Evolutionary conservation across 495 filamentous ascomycete species (phyloP), one percentile per base, ranked within the genome.

Genomic region (Podospora didyma): DNA sequence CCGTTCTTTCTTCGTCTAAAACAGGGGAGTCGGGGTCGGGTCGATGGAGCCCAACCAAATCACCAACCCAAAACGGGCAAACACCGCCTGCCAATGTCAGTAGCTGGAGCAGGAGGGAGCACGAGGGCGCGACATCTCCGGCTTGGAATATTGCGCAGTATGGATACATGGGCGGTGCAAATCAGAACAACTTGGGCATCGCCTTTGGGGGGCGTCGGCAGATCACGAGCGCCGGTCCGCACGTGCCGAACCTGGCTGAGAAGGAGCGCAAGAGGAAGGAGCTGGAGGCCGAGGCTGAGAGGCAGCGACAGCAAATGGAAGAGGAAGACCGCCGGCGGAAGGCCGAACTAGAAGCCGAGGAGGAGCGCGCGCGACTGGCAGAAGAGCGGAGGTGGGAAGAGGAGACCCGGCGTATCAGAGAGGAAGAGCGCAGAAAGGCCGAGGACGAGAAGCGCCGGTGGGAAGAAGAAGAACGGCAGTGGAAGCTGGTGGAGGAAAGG

Each of bases 91-190:
- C 69, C 2, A 68, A 66, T 3, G 80, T 92, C 37, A 96, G 92
- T 69, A 93, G 85, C 68, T 99, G 94, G 94, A 94, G 88, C 69
- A 96, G 85, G 66, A 89, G 78, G 63, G 80, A 80, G 17, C 90
- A 97, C 61, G 87, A 96, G 69, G 81, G 82, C 19, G 78, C 77
- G 26, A 96, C 93, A 12, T 73, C 84, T 3, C 95, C 95, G 2
- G 95, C 95, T 23, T 99, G 95, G 95, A 97, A 99, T 65, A 97
- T 97, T 56, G 89, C 93, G 41, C 95, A 99, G 64, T 99, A 97
- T 62, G 93, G 94, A 10, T 97, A 97, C 71, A 94, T 97, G 89
- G 95, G 95, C 49, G 95, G 95, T 26, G 95, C 95, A 7, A 96
- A 89, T 62, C 95, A 99, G 70, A 93, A 89, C 6, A 97, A 96